These are phyloP conservation scores for Capsicum chinense DNA, from an alignment of 257 asterid species.

Conservation along the genomic window DNA sequence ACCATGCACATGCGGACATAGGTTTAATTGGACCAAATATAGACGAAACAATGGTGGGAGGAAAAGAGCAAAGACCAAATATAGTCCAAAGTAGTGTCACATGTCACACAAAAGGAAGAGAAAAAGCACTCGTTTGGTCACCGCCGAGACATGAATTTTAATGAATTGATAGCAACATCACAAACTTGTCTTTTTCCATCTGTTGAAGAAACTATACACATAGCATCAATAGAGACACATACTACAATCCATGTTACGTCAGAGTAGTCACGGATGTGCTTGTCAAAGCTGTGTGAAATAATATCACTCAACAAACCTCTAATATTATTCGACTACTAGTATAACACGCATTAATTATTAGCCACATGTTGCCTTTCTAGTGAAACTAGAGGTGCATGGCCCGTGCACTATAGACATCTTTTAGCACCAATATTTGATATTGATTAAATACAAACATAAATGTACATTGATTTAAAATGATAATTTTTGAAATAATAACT, in stretches of 20 bases:
- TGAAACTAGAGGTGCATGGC: no score
- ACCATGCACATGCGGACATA: not conserved
- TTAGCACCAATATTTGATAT: no score
- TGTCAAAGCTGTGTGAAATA: not conserved
- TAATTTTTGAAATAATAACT: no score
- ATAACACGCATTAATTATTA: no score
- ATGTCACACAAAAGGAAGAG: not conserved
- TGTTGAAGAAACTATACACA: not conserved
- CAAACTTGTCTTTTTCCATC: not conserved
- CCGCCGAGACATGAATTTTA: not conserved
- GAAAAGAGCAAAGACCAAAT: not conserved
- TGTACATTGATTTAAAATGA: no score
- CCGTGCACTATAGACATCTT: no score
- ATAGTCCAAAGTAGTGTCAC: conserved; percentile 18
- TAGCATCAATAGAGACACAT: not conserved
- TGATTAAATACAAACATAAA: no score
- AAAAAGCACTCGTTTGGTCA: not conserved
- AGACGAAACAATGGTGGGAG: no score
- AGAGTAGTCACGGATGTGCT: conserved; percentile 8
- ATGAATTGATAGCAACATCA: conserved; percentile 2
- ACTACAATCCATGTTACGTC: not conserved
- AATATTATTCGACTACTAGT: no score
- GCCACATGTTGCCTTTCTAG: no score
- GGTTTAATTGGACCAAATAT: not conserved
- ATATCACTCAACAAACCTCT: no score